phyloP scores from a whole-genome alignment of 768 basidiomycete species.

The Brasilioporus rufonigricans region DNA sequence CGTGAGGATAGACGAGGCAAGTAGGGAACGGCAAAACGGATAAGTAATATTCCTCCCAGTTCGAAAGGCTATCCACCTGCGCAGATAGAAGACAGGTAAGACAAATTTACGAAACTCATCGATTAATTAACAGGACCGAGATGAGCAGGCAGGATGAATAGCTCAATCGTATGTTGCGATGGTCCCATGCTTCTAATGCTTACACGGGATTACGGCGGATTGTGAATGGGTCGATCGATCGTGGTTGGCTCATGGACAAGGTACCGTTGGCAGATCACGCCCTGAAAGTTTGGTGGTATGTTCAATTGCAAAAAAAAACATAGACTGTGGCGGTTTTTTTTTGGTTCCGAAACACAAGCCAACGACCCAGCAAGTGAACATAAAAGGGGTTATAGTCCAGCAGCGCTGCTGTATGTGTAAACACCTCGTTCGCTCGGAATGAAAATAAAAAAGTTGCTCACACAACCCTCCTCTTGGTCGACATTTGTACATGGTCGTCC shows the following conservation, averaged over 20 bases:
- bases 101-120: neutral
- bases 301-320: slow-evolving; percentile 6
- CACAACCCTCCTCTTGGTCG: slow-evolving; percentile 23
- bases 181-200: neutral
- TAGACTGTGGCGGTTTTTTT: slow-evolving; percentile 6
- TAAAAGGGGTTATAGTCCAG: slow-evolving; percentile 10
- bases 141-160: neutral
- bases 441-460: slow-evolving; percentile 12
- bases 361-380: slow-evolving; percentile 3
- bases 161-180: neutral
- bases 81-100: neutral
- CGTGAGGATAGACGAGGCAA: slow-evolving; percentile 3
- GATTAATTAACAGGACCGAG: slow-evolving; percentile 2
- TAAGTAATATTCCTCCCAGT: neutral
- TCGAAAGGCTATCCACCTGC: slow-evolving; percentile 17
- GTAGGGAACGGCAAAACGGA: slow-evolving; percentile 8
- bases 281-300: neutral
- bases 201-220: neutral
- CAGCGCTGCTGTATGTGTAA: slow-evolving; percentile 15
- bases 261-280: neutral
- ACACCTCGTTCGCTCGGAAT: neutral
- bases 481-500: slow-evolving; percentile 5
- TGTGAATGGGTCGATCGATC: neutral
- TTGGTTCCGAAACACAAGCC: slow-evolving; percentile 4
- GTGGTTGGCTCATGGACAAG: neutral